Conservation (phyloP, 495 filamentous ascomycete genomes). For the Talaromyces nanjingensis region DNA sequence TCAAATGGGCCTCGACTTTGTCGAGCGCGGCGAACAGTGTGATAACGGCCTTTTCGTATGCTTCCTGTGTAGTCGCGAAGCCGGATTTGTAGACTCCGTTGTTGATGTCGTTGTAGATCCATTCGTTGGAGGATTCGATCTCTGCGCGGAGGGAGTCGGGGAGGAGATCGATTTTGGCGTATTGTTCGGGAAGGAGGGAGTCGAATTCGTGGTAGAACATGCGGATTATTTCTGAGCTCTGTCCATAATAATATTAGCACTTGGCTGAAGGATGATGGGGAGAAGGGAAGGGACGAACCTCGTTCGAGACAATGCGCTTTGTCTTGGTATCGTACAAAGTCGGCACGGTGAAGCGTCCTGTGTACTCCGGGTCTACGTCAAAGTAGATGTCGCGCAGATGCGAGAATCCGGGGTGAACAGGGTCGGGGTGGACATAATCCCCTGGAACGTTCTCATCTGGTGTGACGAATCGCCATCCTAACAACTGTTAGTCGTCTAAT, state of each 20-base stretch:
- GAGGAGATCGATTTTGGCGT: slow-evolving; percentile 56
- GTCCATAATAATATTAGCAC: not conserved
- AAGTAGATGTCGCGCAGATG: slow-evolving; percentile 57
- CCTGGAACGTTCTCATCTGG: slow-evolving; percentile 54
- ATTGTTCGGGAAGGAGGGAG: slow-evolving; percentile 49
- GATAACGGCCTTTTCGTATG: slow-evolving; percentile 62
- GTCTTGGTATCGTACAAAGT: slow-evolving; percentile 58
- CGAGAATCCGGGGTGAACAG: slow-evolving; percentile 44
- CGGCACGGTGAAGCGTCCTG: slow-evolving; percentile 56
- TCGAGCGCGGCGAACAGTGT: slow-evolving; percentile 68
- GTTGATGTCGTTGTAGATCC: slow-evolving; percentile 81
- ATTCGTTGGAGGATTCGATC: slow-evolving; percentile 72
- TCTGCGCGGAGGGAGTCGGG: slow-evolving; percentile 48
- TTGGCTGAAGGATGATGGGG: not conserved
- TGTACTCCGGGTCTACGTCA: slow-evolving; percentile 51
- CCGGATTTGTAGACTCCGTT: slow-evolving; percentile 80
- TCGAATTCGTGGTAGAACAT: slow-evolving; percentile 75
- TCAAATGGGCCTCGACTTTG: slow-evolving; percentile 59
- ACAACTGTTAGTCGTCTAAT: too few relatives aligned
- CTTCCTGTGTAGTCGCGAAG: slow-evolving; percentile 68
- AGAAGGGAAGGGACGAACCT: slow-evolving; percentile 24
- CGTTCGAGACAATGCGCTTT: slow-evolving; percentile 49
- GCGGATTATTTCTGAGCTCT: slow-evolving; percentile 54
- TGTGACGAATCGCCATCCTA: slow-evolving; percentile 72
- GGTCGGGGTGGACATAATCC: slow-evolving; percentile 46